Evolutionary conservation across 225 moss, liverwort and hornwort genomes (phyloP), one percentile per base, ranked within the genome.

Genomic region (Lunularia cruciata): DNA sequence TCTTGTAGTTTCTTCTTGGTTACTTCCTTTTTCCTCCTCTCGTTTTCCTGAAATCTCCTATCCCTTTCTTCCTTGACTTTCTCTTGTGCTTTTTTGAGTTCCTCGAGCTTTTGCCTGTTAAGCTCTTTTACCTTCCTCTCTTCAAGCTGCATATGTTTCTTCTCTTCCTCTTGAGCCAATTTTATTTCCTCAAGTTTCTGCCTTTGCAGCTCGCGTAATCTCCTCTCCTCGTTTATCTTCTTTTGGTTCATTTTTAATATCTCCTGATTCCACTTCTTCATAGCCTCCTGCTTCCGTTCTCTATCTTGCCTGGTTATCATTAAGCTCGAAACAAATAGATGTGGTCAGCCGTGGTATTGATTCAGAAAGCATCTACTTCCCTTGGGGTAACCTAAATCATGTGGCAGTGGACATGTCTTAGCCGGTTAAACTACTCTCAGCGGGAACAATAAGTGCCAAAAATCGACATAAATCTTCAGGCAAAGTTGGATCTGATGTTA

Each of bases 191-290:
- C 69, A 16, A 69, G 15, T 30, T 57, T 57, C n/a, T 38, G 40
- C 16, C 57, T 69, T 4, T 69, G 69, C 30, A 57, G 23, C 2
- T 69, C 55, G 31, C 31, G 56, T 57, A 69, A 14, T 57, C 57
- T 38, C 30, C 28, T 55, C 15, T 57, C 57, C 39, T 56, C 69
- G 15, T 37, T 53, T 19, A 67, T 23, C 33, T 69, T 55, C 43
- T 25, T 55, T 39, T 69, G 69, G 35, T 69, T 69, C 56, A 55
- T 57, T 27, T 16, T 38, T 26, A 56, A 35, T 11, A 30, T 69
- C 4, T 69, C 26, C 36, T 55, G 69, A 30, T 57, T 69, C 69
- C 55, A 69, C 22, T 27, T 69, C 30, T 69, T 69, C 69, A 69
- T 69, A 3, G 67, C 53, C 51, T 67, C 67, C 22, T 51, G 15